These are phyloP conservation scores for Paratinospora sagittata DNA, from an alignment of 164 flowering plant species.

Conservation along the genomic window DNA sequence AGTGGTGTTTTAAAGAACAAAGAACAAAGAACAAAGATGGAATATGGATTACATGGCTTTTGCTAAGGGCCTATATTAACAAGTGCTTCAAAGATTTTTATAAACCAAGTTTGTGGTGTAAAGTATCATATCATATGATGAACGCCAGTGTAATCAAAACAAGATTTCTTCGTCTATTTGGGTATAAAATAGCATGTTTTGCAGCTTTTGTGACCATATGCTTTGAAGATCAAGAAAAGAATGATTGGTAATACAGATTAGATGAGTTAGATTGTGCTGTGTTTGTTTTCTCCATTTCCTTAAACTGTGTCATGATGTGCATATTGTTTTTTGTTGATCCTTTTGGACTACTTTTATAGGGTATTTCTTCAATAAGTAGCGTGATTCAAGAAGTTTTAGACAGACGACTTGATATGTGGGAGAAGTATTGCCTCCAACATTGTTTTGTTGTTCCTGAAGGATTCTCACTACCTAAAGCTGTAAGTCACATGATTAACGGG, in stretches of 20 bases:
- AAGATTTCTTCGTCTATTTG: neutral
- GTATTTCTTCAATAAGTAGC: conserved; percentile 35
- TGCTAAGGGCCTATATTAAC: too few species aligned
- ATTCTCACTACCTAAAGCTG: conserved; percentile 48
- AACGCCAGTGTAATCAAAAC: neutral
- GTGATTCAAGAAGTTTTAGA: conserved; percentile 48
- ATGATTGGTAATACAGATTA: neutral
- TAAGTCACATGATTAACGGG: conserved; percentile 27
- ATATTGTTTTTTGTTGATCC: conserved; percentile 3
- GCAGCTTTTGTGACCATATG: neutral
- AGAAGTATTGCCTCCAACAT: conserved; percentile 58
- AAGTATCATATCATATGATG: neutral
- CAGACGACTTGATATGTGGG: conserved; percentile 65
- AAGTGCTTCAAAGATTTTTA: too few species aligned
- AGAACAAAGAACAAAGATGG: too few species aligned
- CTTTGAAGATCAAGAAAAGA: neutral
- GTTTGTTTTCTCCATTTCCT: too few species aligned
- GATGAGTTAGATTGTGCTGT: too few species aligned
- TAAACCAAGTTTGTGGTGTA: neutral
- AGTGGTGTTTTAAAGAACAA: too few species aligned
- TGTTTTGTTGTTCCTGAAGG: conserved; percentile 73
- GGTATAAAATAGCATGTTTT: neutral
- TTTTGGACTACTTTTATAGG: conserved; percentile 32
- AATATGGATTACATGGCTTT: too few species aligned
- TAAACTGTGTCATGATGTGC: too few species aligned